Evolutionary conservation across 768 basidiomycete species (phyloP), one percentile per base, ranked within the genome.

Genomic region (Gloeopeniophorella convolvens): DNA sequence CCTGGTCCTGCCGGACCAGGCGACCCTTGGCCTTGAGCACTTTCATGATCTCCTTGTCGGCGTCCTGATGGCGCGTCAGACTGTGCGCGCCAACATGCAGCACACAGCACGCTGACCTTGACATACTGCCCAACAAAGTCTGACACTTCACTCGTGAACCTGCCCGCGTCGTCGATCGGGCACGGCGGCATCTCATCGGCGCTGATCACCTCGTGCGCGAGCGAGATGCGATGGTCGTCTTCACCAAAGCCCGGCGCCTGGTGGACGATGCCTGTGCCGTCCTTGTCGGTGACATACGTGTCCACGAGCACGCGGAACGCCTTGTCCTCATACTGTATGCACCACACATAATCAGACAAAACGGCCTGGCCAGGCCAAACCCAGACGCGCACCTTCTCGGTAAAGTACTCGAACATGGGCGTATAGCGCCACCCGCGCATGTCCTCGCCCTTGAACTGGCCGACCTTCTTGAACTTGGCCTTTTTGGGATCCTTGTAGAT

Each of bases 191-290:
- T 82, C 66, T 97, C 94, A 37, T 95, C 94, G 1, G 78, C 72
- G 21, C 74, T 74, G n/a, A 98, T 65, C 45, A 97, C 79, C 16
- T 85, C 89, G 60, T 95, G 78, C 3, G 81, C 80, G 53, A 95
- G 76, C 23, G 89, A 85, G 60, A 99, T 80, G 45, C 96, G 88
- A 67, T 97, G 90, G 77, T 99, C 96, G 61, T 99, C 96, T 65
- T 98, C 95, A 72, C 96, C 96, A 62, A 96, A 98, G 0, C 87
- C 94, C 2, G 96, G 96, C 2, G 96, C 92, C 70, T 99, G 96
- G 66, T 99, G 96, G 26, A 99, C 96, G 61, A 98, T 94, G 60
- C 96, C 96, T 24, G 96, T 99, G 63, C 96, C 96, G 52, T 92
- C 89, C 13, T 81, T 77, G 59, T 85, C 87, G 3, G 91, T 95